Percentiles rank a stretch among this genome's conserved stretches.
Conservation (phyloP, 2,329 filamentous ascomycete species). For the Tothia fuscella region DNA sequence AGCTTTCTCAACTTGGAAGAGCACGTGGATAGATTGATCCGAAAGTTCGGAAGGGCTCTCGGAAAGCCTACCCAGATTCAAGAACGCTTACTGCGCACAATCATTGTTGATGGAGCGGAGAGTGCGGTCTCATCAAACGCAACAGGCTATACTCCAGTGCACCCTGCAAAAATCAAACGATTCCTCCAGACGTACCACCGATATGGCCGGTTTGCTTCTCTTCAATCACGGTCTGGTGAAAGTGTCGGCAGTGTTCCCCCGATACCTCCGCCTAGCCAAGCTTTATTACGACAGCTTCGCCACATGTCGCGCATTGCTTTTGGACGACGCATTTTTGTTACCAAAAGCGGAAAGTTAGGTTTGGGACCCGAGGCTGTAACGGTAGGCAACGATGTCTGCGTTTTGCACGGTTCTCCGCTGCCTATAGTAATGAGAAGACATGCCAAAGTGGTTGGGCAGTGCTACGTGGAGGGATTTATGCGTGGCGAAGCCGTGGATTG, state of each 20-base stretch:
- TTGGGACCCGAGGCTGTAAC: not conserved
- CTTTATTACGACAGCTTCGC: constrained; percentile 1
- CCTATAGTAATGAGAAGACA: not conserved
- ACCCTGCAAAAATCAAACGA: no score
- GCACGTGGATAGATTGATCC: no score
- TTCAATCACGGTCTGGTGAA: not conserved
- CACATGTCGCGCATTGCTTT: constrained; percentile 6
- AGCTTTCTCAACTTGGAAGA: no score
- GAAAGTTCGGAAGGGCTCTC: no score
- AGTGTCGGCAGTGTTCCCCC: not conserved
- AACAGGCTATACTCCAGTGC: no score
- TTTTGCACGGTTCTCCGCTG: not conserved
- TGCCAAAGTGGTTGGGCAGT: not conserved
- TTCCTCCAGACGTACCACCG: no score
- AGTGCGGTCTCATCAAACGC: no score
- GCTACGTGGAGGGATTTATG: not conserved
- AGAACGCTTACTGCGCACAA: no score
- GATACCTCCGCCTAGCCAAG: not conserved
- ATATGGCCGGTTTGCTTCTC: no score
- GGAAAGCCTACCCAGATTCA: no score
- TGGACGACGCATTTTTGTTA: not conserved
- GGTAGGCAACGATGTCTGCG: not conserved
- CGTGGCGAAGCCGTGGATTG: not conserved
- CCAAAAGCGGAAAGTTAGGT: not conserved
- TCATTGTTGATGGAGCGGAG: no score